Evolutionary conservation across 352 stramenopile species (phyloP), one percentile per base, ranked within the genome.

Genomic region (Aphanomyces stellatus): DNA sequence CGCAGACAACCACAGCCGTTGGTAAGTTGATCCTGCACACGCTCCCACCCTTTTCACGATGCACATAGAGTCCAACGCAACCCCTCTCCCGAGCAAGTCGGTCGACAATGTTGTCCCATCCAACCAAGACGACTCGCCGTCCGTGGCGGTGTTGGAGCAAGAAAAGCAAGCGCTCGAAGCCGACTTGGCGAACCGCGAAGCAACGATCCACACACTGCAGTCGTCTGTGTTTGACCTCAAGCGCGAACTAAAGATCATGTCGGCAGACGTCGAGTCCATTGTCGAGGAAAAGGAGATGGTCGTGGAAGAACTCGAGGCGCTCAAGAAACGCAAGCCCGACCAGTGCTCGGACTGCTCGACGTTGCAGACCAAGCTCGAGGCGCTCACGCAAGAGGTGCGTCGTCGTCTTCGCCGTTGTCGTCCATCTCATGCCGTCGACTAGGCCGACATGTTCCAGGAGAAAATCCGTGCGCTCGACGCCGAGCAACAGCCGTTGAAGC

Each of bases 401-500:
- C 11, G 11, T n/a, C 13, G n/a, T 46, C n/a, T 46, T 46, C 37
- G 13, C n/a, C n/a, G n/a, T 11, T 46, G 37, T 15, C 25, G 19
- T 53, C 46, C 19, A 22, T 28, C 13, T 53, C 13, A 53, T 28
- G 17, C 8, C 24, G 46, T 22, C 24, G 19, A 13, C 17, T 53
- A 57, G 49, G 22, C 30, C 11, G 33, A 33, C 19, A 4, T 15
- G 11, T n/a, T 57, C 22, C 27, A 56, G 11, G 22, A 22, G 15
- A 37, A 57, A 24, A 57, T 67, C 15, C 40, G 57, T 13, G 4
- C 41, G 19, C 19, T 53, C 3, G 37, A 67, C 24, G 31, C 33
- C 27, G 60, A 67, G 17, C n/a, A 27, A 11, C 60, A 34, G 46
- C 60, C 27, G 11, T 57, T 51, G 60, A 55, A 30, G 37, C 40